Evolutionary conservation across 2,329 filamentous ascomycete genomes (phyloP), one percentile per base, ranked within the genome.

Genomic region (Eurotiales sp.): DNA sequence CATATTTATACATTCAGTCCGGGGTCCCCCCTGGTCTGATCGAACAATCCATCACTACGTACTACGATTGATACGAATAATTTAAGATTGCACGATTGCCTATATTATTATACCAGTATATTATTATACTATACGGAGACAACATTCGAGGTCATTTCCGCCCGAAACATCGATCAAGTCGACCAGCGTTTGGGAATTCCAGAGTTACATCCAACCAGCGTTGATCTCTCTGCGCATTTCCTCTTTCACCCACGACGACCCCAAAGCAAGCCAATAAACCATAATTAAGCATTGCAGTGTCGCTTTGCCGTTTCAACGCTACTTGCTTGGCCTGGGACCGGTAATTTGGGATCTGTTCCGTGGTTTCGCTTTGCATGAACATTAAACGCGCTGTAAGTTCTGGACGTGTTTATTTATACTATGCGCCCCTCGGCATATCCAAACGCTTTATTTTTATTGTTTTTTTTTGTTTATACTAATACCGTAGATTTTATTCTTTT

Each of bases 381-480:
- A n/a, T n/a, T n/a, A n/a, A n/a, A n/a, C n/a, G n/a, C n/a, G n/a
- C 15, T 37, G 21, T 37, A 37, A 19, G 15, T 8, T 7, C 14
- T 2, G n/a, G 15, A 15, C 34, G 34, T 15, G 17, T 10, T 17
- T 19, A 15, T 11, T 19, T 15, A 11, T 8, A 15, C 34, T 11
- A 8, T 32, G 25, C 25, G 29, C 12, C 12, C 5, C 3, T 32
- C 10, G 12, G 14, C 25, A 21, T n/a, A 32, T 12, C 41, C 40
- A 21, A 27, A 14, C 21, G 36, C 4, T 29, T 12, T 21, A n/a
- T 46, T n/a, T n/a, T 14, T 23, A n/a, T n/a, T n/a, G n/a, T 21
- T 41, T 4, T 10, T 39, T 21, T n/a, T 30, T 48, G 49, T 8
- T 49, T 48, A 42, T 44, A 19, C 19, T 52, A 48, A 30, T 44